Evolutionary conservation across 2,329 filamentous ascomycete genomes (phyloP).

Genomic region (Pseudogymnoascus sp.): DNA sequence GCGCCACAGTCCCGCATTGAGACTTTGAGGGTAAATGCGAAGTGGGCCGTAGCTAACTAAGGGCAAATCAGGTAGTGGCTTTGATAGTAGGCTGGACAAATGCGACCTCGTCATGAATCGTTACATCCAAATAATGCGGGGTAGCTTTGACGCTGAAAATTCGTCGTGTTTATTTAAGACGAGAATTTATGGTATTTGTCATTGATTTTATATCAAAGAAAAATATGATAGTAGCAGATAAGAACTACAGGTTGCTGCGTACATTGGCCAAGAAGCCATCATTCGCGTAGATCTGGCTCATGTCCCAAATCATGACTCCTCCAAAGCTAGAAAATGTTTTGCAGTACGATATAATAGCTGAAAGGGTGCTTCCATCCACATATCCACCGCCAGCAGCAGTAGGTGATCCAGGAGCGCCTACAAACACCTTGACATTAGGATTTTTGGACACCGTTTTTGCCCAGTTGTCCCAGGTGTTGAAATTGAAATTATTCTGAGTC

Average conservation of each 20-base stretch:
- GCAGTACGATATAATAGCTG: slow-evolving; percentile 45
- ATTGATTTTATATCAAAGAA: slow-evolving; percentile 11
- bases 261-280: slow-evolving; percentile 46
- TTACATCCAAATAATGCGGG: not conserved
- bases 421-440: slow-evolving; percentile 51
- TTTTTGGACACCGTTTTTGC: slow-evolving; percentile 52
- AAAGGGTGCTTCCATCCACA: slow-evolving; percentile 39
- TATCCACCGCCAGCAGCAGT: slow-evolving; percentile 51
- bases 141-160: not conserved
- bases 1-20: not conserved
- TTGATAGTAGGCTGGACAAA: not conserved
- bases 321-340: slow-evolving; percentile 55
- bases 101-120: not conserved
- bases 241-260: slow-evolving; percentile 21
- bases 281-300: slow-evolving; percentile 54
- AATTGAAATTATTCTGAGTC: slow-evolving; percentile 52
- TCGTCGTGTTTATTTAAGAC: slow-evolving; percentile 7
- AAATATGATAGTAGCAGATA: slow-evolving; percentile 22
- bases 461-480: slow-evolving; percentile 60
- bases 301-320: slow-evolving; percentile 66
- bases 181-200: not conserved
- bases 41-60: not conserved
- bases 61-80: not conserved
- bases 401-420: slow-evolving; percentile 49
- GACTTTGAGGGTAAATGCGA: not conserved